Base-by-base conservation (phyloP, 1,284 basidiomycete genomes). In the Rhodotorula sp. region DNA sequence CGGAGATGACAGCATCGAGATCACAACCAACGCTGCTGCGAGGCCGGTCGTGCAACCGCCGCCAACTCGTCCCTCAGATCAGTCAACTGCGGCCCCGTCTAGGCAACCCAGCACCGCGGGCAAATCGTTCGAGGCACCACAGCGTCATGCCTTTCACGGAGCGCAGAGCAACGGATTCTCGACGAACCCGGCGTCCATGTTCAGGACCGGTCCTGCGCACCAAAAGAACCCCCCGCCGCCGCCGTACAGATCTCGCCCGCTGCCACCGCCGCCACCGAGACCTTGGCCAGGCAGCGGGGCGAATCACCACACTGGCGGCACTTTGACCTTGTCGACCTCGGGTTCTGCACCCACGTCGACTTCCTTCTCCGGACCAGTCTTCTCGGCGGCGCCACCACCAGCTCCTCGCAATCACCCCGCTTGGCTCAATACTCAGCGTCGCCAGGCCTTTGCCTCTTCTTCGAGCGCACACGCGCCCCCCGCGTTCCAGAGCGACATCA, bases 131-230 rank as follows among this genome's bases (percentile, higher is more conserved):
- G 38, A 43, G 38, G 38, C 10, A 43, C 38, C 38, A 43, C 38
- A 43, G 38, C 54, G 6, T 6, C 23, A 21, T 15, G 16, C 54
- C 15, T 28, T 55, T 26, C 54, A 55, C 10, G 38, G 2, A 28
- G 54, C 54, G 26, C 54, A 28, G 50, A 43, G 38, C n/a, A 55
- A 15, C 26, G 26, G 14, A 16, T 14, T 28, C 54, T 26, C 54
- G n/a, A 26, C 54, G 10, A 26, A 26, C 54, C 16, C 28, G 26
- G 54, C 26, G 18, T 55, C 54, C 12, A 28, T 55, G 54, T 55
- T 55, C 54, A n/a, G 54, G 26, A 55, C 54, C 26, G 54, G 54
- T 16, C 54, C 54, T 15, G 54, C 54, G 26, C 54, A 55, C 54
- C 26, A 55, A n/a, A 26, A 55, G 54, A n/a, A 16, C 16, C 28